These are phyloP conservation scores for Cynara cardunculus DNA, from an alignment of 129 eudicot genomes.

Conservation along the genomic window DNA sequence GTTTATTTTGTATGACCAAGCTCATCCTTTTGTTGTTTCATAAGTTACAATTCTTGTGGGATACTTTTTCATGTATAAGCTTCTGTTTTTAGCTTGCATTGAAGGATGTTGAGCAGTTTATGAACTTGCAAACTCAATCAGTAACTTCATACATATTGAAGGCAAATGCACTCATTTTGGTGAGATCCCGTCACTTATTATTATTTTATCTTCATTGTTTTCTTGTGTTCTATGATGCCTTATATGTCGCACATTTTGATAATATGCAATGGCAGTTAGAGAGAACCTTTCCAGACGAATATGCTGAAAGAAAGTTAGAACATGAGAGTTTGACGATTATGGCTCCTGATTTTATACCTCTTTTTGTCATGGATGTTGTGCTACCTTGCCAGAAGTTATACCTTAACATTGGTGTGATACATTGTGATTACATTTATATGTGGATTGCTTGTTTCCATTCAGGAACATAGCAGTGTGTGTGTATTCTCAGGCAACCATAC, in stretches of 20 bases:
- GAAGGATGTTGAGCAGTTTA: constrained; percentile 91
- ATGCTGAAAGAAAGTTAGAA: constrained; percentile 80
- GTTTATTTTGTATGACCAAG: constrained; percentile 35
- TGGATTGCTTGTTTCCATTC: too few species aligned
- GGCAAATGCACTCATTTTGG: constrained; percentile 84
- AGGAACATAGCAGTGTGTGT: too few species aligned
- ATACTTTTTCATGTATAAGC: constrained; percentile 9
- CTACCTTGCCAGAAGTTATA: constrained; percentile 91
- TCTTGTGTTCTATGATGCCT: neutral
- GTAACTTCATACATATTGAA: constrained; percentile 58
- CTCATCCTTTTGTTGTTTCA: constrained; percentile 24
- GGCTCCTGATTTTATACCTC: constrained; percentile 87
- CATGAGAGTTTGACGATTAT: constrained; percentile 65
- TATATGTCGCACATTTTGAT: constrained; percentile 19
- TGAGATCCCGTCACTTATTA: constrained; percentile 25
- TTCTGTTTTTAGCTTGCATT: constrained; percentile 72
- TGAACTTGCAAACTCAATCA: constrained; percentile 45
- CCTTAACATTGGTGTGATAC: constrained; percentile 72
- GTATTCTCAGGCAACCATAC: too few species aligned
- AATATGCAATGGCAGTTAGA: constrained; percentile 68
- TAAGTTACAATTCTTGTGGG: neutral
- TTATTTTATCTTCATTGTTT: neutral
- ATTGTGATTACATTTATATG: too few species aligned
- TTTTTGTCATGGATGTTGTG: constrained; percentile 96
- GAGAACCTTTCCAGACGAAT: constrained; percentile 81